Base-by-base conservation (phyloP, 805 yeast species). In the Cyberlindnera amylophila region DNA sequence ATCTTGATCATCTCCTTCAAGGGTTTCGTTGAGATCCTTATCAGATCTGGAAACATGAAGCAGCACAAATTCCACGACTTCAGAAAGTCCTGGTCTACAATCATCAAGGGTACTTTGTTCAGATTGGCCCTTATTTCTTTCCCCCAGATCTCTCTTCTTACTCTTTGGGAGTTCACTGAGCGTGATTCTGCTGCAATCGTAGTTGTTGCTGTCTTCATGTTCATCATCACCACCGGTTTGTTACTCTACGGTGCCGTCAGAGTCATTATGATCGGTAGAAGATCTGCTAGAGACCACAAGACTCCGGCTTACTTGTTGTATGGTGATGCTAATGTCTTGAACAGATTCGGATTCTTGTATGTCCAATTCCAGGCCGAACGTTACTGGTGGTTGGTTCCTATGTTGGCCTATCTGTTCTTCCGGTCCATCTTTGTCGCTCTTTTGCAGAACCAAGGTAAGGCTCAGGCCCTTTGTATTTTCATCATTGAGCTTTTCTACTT, bases 231-330 rank as follows among this genome's bases (percentile, higher is more conserved):
- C 7, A 46, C 77, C 15, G 76, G 75, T 2, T 68, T 91, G 37
- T 67, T 93, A 48, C 61, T 69, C 9, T 88, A 79, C 61, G 96
- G 96, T 4, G 75, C 93, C 1, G 57, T 72, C 15, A 79, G 83
- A 59, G 91, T 89, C n/a, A 62, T 86, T 38, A 45, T 75, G n/a
- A 72, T 80, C 45, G 99, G 96, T 28, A 67, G 81, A 48, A 75
- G 74, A 52, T 89, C 97, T 0, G 68, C 74, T 19, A 69, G 72
- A 45, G 71, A 86, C 42, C 87, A 82, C 70, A 82, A 86, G 58
- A 91, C 89, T 57, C 96, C 99, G 0, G 98, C 99, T 0, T 91
- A 87, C 59, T 70, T 89, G 47, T 72, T 93, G 48, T 93, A 75
- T 57, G 96, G 98, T 36, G 95, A 93, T 59, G 74, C 82, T 4